Evolutionary conservation across 2,329 filamentous ascomycete species (phyloP).

Genomic region (Nigrograna mackinnonii): DNA sequence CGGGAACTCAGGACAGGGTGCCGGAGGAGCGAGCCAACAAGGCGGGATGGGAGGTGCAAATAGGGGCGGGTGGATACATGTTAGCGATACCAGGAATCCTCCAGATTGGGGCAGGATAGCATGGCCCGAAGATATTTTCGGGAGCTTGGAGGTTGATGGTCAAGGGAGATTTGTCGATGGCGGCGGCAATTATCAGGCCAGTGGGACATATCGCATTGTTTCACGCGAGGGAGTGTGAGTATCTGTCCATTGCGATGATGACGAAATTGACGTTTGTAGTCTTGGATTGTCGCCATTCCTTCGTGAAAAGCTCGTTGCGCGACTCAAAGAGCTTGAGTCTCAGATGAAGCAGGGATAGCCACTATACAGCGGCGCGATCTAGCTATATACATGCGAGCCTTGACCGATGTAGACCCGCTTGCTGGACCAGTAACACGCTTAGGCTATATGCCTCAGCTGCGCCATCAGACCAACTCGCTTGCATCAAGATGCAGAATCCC

Average conservation of each 20-base stretch:
- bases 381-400: no score
- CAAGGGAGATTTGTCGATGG: slow-evolving; percentile 60
- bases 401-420: no score
- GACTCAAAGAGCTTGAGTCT: slow-evolving; percentile 36
- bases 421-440: no score
- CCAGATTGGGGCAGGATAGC: slow-evolving; percentile 68
- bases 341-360: slow-evolving; percentile 8
- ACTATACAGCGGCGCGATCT: no score
- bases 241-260: not conserved
- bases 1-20: slow-evolving; percentile 46
- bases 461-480: no score
- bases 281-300: slow-evolving; percentile 52
- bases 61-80: slow-evolving; percentile 64
- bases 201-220: slow-evolving; percentile 64
- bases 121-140: slow-evolving; percentile 69
- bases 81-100: slow-evolving; percentile 63
- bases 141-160: slow-evolving; percentile 64
- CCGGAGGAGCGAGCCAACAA: slow-evolving; percentile 61
- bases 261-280: slow-evolving; percentile 28
- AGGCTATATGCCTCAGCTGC: no score
- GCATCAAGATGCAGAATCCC: no score
- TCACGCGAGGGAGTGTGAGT: slow-evolving; percentile 64
- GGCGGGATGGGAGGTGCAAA: slow-evolving; percentile 62
- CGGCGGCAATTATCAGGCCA: slow-evolving; percentile 62
- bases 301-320: slow-evolving; percentile 53